A percentile compares a stretch with the other conserved stretches of the same genome.
phyloP scores from a whole-genome alignment of 1,139 yeast genomes.

The Pichia sp. region DNA sequence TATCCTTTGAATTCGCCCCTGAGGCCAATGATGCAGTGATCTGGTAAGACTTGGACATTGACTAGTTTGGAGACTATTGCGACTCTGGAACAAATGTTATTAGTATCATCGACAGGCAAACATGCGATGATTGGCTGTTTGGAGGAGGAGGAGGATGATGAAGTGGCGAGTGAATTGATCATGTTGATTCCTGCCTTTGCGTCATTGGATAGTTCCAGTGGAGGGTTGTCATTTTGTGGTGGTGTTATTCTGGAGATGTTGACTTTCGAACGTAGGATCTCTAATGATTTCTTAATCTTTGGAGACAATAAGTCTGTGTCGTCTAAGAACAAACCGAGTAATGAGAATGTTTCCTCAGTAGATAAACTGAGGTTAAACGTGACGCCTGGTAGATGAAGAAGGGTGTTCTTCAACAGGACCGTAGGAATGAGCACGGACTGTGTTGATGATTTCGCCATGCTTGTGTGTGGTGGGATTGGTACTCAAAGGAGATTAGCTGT shows the following conservation, averaged over 20 bases:
- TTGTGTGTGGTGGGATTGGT: background rate
- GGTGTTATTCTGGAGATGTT: background rate
- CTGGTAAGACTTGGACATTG: slow-evolving; percentile 5
- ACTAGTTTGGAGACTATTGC: slow-evolving; percentile 7
- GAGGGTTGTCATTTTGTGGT: too few relatives aligned
- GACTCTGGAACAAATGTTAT: background rate
- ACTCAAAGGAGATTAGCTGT: too few relatives aligned
- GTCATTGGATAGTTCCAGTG: background rate
- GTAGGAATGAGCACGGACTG: slow-evolving; percentile 2
- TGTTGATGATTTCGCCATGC: background rate
- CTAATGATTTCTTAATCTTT: background rate
- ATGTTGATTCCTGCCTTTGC: background rate
- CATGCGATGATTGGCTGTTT: slow-evolving; percentile 12
- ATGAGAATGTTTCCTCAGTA: slow-evolving; percentile 1
- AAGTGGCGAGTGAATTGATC: background rate
- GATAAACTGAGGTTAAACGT: slow-evolving; percentile 8
- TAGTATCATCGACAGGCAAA: slow-evolving; percentile 4
- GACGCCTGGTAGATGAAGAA: slow-evolving; percentile 10
- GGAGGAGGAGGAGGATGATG: background rate
- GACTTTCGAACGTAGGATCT: background rate
- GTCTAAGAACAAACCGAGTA: background rate
- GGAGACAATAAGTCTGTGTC: slow-evolving; percentile 1
- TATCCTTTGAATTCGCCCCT: slow-evolving; percentile 10
- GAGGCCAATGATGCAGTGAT: slow-evolving; percentile 6
- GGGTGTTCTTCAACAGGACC: slow-evolving; percentile 4